Evolutionary conservation across 345 rosid genomes (phyloP).

Genomic region (Salix brachista): DNA sequence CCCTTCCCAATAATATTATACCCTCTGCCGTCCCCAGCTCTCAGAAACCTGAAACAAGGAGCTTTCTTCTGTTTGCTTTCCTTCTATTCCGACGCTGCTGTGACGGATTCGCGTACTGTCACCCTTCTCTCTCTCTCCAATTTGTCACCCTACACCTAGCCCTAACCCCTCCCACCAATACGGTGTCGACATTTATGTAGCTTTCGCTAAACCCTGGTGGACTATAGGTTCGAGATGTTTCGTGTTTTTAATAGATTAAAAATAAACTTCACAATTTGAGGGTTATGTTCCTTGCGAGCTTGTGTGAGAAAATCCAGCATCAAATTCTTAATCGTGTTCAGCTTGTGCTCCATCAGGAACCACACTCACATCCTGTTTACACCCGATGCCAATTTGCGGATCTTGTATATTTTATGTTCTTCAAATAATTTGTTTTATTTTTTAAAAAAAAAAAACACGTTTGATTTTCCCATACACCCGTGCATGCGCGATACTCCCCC

Average conservation of each 20-base stretch:
- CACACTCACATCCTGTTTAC: background rate
- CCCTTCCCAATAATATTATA: background rate
- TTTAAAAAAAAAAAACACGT: too few relatives aligned
- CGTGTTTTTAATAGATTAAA: too few relatives aligned
- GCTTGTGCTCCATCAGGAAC: background rate
- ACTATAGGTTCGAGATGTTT: too few relatives aligned
- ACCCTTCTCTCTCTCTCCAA: background rate
- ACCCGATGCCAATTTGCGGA: background rate
- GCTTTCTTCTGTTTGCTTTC: background rate
- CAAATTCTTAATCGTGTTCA: background rate
- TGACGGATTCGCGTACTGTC: slow-evolving; percentile 19
- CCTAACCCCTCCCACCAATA: background rate
- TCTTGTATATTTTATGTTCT: background rate
- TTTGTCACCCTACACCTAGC: background rate
- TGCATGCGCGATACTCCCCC: too few relatives aligned
- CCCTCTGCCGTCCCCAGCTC: background rate
- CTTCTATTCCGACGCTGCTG: slow-evolving; percentile 26
- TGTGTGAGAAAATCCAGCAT: too few relatives aligned
- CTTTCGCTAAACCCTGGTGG: background rate
- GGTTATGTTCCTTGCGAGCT: too few relatives aligned
- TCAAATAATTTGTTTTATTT: too few relatives aligned
- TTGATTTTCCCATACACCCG: too few relatives aligned
- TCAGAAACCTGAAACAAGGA: background rate
- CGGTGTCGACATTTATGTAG: background rate
- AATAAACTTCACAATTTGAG: too few relatives aligned